Evolutionary conservation across 2,329 filamentous ascomycete genomes (phyloP).

Genomic region (Septoria petroselini): DNA sequence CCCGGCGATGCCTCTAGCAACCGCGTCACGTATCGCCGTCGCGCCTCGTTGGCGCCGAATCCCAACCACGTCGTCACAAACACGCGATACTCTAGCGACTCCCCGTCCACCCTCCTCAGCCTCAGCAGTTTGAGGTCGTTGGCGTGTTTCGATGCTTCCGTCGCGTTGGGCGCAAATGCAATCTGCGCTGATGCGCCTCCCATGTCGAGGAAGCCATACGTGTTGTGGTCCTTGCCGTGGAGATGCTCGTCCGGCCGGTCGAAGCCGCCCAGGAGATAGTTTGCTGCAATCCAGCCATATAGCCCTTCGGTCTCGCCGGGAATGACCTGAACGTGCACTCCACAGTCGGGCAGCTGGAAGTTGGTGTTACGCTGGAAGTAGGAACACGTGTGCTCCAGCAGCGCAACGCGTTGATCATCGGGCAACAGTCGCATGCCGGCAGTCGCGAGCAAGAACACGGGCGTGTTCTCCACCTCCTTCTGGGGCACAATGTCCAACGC

Average conservation of each 20-base stretch:
- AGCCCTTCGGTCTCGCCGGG: conserved; percentile 91
- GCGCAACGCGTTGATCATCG: conserved; percentile 64
- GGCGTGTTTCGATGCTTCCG: conserved; percentile 84
- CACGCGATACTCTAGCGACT: conserved; percentile 74
- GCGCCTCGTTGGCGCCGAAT: conserved; percentile 93
- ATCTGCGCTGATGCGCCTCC: conserved; percentile 96
- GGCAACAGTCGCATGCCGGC: conserved; percentile 89
- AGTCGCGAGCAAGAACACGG: conserved; percentile 91
- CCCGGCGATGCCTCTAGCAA: conserved; percentile 65
- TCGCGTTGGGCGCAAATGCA: conserved; percentile 90
- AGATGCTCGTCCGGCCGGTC: conserved; percentile 70
- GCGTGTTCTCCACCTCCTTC: conserved; percentile 75
- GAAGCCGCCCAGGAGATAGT: conserved; percentile 90
- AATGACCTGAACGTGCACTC: conserved; percentile 86
- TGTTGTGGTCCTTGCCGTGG: conserved; percentile 85
- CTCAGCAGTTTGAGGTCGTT: conserved; percentile 84
- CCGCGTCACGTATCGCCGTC: conserved; percentile 75
- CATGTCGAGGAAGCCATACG: conserved; percentile 98
- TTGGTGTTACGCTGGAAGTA: conserved; percentile 74
- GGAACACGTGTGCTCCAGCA: conserved; percentile 75
- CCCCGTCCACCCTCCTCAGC: conserved; percentile 77
- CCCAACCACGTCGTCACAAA: conserved; percentile 97
- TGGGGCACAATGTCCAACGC: conserved; percentile 74
- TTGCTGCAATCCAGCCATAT: conserved; percentile 96
- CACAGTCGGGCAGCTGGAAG: conserved; percentile 88